Evolutionary conservation across 768 basidiomycete species (phyloP), one percentile per base, ranked within the genome.

Genomic region (Suillus paluster): DNA sequence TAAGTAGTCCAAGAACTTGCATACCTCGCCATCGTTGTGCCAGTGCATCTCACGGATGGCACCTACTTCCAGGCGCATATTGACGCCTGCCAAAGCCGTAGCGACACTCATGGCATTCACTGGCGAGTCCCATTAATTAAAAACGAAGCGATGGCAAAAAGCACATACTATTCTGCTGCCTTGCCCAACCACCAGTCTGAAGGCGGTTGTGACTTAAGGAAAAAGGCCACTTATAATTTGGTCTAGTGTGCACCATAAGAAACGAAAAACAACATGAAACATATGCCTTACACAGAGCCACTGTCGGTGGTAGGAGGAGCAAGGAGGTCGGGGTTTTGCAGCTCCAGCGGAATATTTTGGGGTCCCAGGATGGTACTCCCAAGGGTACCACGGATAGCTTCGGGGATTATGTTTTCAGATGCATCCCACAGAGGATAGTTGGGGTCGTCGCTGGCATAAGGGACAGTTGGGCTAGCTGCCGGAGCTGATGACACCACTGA

Each of bases 151-250:
- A 27, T 34, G 11, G 15, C 27, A 45, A 30, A 11, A 12, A 50
- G 2, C 6, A 70, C 80, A 21, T 57, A 83, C 87, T 63, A 63
- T 86, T 89, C 70, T 88, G 82, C 67, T 86, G 80, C 50, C 86
- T 79, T 33, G 87, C 83, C 86, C 87, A 89, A 2, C 88, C 88
- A n/a, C 87, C 88, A 5, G 79, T 77, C 57, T 82, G 81, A 8
- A 89, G 65, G 38, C 85, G 83, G 67, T 80, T 87, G 67, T 86
- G 86, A 63, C 86, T 87, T 23, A 86, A 70, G 53, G 82, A 77
- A 68, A 88, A 86, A 0, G 87, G 83, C 88, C 88, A 89, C 66
- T 88, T 89, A 63, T 79, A 79, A 64, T 87, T 88, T 0, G 62
- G 57, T 1, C 77, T 81, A n/a, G 7, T 38, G 44, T 6, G 34